Evolutionary conservation across 2,329 filamentous ascomycete species (phyloP), one percentile per base, ranked within the genome.

Genomic region (Pleurostoma richardsiae): DNA sequence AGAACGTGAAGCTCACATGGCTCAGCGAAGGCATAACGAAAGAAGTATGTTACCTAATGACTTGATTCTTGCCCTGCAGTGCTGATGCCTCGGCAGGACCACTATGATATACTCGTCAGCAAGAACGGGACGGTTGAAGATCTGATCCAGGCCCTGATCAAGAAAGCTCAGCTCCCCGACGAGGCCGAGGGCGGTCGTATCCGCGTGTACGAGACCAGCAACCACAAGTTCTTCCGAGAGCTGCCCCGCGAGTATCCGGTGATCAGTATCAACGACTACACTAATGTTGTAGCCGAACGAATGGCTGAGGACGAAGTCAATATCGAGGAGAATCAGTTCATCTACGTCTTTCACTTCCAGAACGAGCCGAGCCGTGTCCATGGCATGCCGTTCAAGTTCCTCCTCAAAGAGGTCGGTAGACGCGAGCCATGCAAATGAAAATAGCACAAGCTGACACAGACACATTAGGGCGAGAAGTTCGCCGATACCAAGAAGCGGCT

Each of bases 401-500:
- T 94, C 46, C 67, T 97, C 39, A 85, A 90, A 56, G 83, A 89
- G 65, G 88, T 90, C 72, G 64, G 79, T 68, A 3, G 10, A 43
- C 39, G 10, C 28, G 8, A 30, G 26, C 29, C 36, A 26, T 5
- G 5, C 8, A 19, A 19, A 19, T 19, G 2, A 19, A 19, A 19
- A 2, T 19, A 19, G 19, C 19, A 19, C 19, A 19, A 36, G n/a
- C 33, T 36, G n/a, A 36, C n/a, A 54, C 64, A 49, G 49, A 26
- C 4, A 5, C 10, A 47, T 6, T 44, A 92, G 82, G 88, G 83
- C 45, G 94, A 99, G 65, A 75, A 77, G 38, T 97, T 99, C 68
- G 83, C 82, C 49, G 89, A 97, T 31, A 96, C 91, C 40, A 96
- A 92, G 72, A 90, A 95, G 69, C 83, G 94, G n/a, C 74, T 99